Percentiles rank a stretch among this genome's conserved stretches.
Conservation (phyloP, 2,329 filamentous ascomycete species). For the Trichoderma citrinoviride region DNA sequence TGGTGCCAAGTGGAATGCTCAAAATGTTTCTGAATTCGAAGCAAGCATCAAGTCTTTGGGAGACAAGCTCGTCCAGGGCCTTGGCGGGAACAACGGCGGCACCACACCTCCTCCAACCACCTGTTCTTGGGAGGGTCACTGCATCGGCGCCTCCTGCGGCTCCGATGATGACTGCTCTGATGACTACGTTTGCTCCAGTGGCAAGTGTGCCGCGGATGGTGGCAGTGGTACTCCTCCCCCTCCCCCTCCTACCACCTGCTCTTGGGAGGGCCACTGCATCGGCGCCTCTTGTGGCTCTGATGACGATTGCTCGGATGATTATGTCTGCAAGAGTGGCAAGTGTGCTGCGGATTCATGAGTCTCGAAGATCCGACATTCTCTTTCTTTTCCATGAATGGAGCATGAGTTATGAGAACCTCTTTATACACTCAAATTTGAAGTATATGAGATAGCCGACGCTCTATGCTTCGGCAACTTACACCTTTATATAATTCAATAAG, state of each 20-base stretch:
- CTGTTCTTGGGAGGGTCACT: conserved; percentile 14
- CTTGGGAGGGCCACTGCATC: conserved; percentile 11
- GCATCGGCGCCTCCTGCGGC: not conserved
- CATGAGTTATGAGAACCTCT: not conserved
- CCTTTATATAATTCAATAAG: too few relatives aligned
- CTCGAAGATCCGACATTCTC: not conserved
- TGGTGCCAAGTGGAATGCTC: conserved; percentile 51
- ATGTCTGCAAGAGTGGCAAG: not conserved
- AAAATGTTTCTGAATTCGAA: conserved; percentile 45
- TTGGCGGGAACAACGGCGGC: conserved; percentile 5
- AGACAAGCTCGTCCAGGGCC: conserved; percentile 42
- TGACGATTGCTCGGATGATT: conserved; percentile 13
- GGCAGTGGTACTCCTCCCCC: not conserved
- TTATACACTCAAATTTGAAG: not conserved
- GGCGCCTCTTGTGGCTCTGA: conserved; percentile 1
- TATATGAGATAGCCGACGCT: too few relatives aligned
- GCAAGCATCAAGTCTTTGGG: conserved; percentile 46
- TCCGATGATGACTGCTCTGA: conserved; percentile 14
- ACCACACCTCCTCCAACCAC: not conserved
- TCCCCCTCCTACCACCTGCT: not conserved
- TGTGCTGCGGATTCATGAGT: not conserved
- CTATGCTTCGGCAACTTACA: too few relatives aligned
- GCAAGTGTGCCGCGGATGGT: not conserved
- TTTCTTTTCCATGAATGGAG: not conserved
- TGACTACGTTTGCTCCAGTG: not conserved